Evolutionary conservation across 2,329 filamentous ascomycete genomes (phyloP).

Genomic region (Arthrocladium fulminans): DNA sequence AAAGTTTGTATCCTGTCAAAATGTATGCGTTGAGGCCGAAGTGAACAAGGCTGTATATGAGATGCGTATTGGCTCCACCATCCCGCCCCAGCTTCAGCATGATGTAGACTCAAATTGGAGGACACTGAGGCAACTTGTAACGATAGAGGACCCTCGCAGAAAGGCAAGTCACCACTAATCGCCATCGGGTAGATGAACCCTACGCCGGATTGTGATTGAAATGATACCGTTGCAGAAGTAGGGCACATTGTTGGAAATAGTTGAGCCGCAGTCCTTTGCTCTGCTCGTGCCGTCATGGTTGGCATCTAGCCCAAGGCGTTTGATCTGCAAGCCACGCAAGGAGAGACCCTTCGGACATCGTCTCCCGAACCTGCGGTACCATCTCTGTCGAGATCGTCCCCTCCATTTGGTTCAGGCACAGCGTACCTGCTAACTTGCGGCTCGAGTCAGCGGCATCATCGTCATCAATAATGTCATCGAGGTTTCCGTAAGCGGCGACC

Average conservation of each 20-base stretch:
- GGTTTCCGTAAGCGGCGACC: conserved; percentile 2
- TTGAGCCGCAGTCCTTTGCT: too few relatives aligned
- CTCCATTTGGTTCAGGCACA: too few relatives aligned
- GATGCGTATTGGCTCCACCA: too few relatives aligned
- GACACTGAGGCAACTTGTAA: background rate
- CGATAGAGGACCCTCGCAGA: background rate
- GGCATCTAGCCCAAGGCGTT: background rate
- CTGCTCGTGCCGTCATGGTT: background rate
- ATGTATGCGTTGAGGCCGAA: conserved; percentile 64
- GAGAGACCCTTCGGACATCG: background rate
- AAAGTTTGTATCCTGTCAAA: conserved; percentile 59
- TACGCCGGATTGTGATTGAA: too few relatives aligned
- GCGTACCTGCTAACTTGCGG: background rate
- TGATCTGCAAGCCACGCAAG: background rate
- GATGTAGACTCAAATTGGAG: too few relatives aligned
- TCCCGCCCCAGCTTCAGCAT: too few relatives aligned
- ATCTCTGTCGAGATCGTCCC: background rate
- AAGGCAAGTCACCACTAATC: background rate
- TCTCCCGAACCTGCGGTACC: background rate
- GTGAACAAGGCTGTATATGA: background rate
- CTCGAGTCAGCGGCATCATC: background rate
- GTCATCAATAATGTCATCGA: background rate
- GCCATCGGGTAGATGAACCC: too few relatives aligned
- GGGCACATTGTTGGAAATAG: too few relatives aligned
- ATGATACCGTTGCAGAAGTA: too few relatives aligned